Base-by-base conservation (phyloP, 2,329 filamentous ascomycete genomes). In the Juglanconis sp. region DNA sequence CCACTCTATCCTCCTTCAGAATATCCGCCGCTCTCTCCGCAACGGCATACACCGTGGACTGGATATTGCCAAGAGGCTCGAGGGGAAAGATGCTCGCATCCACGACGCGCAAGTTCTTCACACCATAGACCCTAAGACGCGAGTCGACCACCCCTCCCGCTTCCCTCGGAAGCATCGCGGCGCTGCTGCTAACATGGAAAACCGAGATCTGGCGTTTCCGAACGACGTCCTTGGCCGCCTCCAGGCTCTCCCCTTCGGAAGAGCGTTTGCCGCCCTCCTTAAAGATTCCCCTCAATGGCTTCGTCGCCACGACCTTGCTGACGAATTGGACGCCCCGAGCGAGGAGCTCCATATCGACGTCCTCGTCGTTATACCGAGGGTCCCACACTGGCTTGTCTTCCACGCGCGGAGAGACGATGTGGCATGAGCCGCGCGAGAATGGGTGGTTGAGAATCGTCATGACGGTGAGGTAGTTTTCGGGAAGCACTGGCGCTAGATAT, bases 371-470 rank as follows among this genome's bases (percentile, higher is more conserved):
- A 71, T 78, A 85, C 32, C 78, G 77, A 24, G 81, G 80, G 61
- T 85, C 79, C 62, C 85, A 82, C 24, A 80, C 75, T 1, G 79
- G 76, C 44, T 75, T 71, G 13, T 76, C 76, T 30, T 70, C 67
- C 4, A 76, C 70, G 47, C 77, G 73, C 1, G 74, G 52, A 1
- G 75, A 76, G 8, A 69, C 69, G 59, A 86, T 81, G 71, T 86
- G 85, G 62, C 84, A 79, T 32, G 76, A 74, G 5, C 84, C 84
- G 0, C 83, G 77, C 2, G 80, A 83, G 65, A 81, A 81, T 0
- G 84, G 83, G 61, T 86, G 84, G 15, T 80, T 79, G 32, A 83
- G 82, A 66, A 82, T 84, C 1, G 77, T 76, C 61, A 79, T 79
- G 61, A 78, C 73, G 13, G 81, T 79, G 50, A 83, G 75, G 65